Conservation (phyloP, 1,139 yeast species). For the Pichia norvegensis region DNA sequence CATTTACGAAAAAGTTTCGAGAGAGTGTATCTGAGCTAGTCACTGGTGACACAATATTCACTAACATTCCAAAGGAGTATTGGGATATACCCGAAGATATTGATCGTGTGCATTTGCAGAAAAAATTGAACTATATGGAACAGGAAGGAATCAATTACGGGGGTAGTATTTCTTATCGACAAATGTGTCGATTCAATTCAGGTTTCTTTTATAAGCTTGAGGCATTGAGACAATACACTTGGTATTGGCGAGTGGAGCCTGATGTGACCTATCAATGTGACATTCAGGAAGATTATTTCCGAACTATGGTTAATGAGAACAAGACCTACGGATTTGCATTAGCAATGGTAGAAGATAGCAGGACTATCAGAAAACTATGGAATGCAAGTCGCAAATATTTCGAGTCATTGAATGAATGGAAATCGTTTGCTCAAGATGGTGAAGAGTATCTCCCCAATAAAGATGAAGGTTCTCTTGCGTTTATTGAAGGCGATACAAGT, state of each 20-base stretch:
- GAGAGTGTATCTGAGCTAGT: slow-evolving; percentile 28
- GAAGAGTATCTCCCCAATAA: slow-evolving; percentile 30
- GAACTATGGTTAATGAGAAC: slow-evolving; percentile 52
- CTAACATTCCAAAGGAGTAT: slow-evolving; percentile 39
- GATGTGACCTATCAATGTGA: slow-evolving; percentile 56
- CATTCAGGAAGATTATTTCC: slow-evolving; percentile 58
- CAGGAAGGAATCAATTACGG: slow-evolving; percentile 48
- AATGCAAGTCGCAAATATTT: slow-evolving; percentile 46
- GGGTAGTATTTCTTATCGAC: slow-evolving; percentile 53
- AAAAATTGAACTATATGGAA: slow-evolving; percentile 40
- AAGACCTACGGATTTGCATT: slow-evolving; percentile 61
- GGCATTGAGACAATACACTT: slow-evolving; percentile 49
- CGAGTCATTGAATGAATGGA: slow-evolving; percentile 28
- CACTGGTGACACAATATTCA: slow-evolving; percentile 41
- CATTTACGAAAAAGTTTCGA: slow-evolving; percentile 39
- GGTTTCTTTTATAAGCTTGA: slow-evolving; percentile 65
- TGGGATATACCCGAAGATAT: slow-evolving; percentile 55
- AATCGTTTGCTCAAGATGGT: slow-evolving; percentile 4
- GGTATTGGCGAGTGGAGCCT: slow-evolving; percentile 78
- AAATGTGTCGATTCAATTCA: slow-evolving; percentile 69
- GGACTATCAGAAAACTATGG: slow-evolving; percentile 60
- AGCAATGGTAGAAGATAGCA: slow-evolving; percentile 47
- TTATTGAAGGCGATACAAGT: slow-evolving; percentile 42
- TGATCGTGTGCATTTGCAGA: slow-evolving; percentile 50
- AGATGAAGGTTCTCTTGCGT: slow-evolving; percentile 48